Conservation (phyloP, 1,139 yeast species). For the Pichiaceae sp. region DNA sequence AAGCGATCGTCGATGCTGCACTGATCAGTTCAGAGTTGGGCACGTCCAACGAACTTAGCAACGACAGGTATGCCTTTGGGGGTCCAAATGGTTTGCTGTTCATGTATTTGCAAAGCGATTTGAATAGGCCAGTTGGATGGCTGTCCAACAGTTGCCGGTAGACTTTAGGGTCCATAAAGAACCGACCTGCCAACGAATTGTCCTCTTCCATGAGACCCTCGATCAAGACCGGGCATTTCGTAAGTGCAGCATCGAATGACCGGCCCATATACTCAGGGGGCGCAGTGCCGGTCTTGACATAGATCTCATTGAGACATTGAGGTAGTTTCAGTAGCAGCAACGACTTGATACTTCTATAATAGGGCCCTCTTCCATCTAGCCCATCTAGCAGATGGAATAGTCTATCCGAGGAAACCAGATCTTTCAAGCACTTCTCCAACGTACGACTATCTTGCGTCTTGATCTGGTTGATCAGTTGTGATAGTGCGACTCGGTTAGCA, state of each 20-base stretch:
- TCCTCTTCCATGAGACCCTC: not conserved
- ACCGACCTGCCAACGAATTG: not conserved
- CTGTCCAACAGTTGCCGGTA: no score
- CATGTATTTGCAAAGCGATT: not conserved
- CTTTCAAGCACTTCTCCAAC: not conserved
- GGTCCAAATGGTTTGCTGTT: not conserved
- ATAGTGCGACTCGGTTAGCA: constrained; percentile 12
- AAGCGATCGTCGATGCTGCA: not conserved
- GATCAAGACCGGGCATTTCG: not conserved
- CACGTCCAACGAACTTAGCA: not conserved
- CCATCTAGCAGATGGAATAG: not conserved
- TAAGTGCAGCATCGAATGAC: not conserved
- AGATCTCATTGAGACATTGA: constrained; percentile 8
- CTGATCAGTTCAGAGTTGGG: not conserved
- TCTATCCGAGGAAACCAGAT: not conserved
- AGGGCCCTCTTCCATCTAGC: not conserved
- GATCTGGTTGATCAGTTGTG: constrained; percentile 11
- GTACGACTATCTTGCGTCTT: not conserved
- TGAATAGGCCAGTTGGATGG: no score
- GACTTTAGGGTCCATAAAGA: not conserved
- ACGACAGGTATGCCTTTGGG: not conserved
- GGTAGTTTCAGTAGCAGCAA: constrained; percentile 9
- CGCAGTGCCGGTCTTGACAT: constrained; percentile 5
- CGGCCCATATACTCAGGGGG: not conserved
- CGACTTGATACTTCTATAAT: constrained; percentile 4